Percentiles rank a stretch among this genome's conserved stretches.
Evolutionary conservation across 2,329 filamentous ascomycete genomes (phyloP).

Genomic region (Stromatinia cepivora): DNA sequence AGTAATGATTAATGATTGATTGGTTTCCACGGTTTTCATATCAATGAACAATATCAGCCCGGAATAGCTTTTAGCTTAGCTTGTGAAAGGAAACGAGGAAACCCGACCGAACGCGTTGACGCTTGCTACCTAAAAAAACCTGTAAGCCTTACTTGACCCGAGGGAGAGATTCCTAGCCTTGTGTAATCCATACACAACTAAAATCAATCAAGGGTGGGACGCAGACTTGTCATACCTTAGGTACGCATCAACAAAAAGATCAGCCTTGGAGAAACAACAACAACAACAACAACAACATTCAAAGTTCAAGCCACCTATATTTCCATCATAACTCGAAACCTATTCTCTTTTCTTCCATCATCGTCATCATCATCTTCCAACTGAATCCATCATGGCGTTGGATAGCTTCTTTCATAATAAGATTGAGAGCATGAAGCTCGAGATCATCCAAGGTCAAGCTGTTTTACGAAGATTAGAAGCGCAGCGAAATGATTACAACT

Average conservation of each 20-base stretch:
- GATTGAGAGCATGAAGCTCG: constrained; percentile 99
- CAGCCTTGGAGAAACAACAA: constrained; percentile 19
- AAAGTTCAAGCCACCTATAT: background rate
- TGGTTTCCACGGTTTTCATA: background rate
- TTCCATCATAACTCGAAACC: background rate
- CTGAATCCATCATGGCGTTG: constrained; percentile 76
- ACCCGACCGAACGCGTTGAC: constrained; percentile 11
- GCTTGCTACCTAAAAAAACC: constrained; percentile 14
- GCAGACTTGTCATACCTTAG: constrained; percentile 16
- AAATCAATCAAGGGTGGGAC: background rate
- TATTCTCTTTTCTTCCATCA: background rate
- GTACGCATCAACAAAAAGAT: constrained; percentile 21
- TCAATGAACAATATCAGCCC: background rate
- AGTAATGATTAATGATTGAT: too few species aligned
- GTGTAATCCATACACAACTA: background rate
- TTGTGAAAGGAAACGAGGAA: background rate
- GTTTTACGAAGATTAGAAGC: constrained; percentile 93
- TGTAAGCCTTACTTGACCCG: constrained; percentile 3
- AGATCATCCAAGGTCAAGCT: constrained; percentile 98
- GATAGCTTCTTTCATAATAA: constrained; percentile 99
- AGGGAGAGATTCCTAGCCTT: constrained; percentile 10
- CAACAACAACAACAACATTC: constrained; percentile 8
- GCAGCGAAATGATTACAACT: constrained; percentile 99
- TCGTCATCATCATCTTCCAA: background rate
- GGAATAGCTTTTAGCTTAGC: background rate